Conservation (phyloP, 2,329 filamentous ascomycete genomes). For the Magnaporthiopsis poae region DNA sequence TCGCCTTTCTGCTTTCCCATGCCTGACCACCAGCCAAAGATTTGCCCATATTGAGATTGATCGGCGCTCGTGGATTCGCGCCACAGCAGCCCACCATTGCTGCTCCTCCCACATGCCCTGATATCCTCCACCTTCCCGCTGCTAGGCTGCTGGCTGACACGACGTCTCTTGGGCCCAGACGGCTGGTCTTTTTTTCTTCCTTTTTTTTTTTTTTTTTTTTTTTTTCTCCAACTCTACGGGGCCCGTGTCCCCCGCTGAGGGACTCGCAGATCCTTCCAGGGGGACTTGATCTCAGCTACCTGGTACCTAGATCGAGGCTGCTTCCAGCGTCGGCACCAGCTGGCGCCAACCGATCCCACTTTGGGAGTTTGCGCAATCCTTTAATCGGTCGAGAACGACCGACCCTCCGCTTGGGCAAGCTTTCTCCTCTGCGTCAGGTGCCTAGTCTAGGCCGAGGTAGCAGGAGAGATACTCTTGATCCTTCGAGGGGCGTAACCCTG, state of each 20-base stretch:
- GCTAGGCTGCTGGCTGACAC: not conserved
- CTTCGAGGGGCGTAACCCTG: constrained; percentile 5
- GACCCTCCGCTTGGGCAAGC: not conserved
- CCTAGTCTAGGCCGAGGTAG: not conserved
- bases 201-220: no score
- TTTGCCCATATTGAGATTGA: not conserved
- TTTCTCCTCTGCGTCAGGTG: not conserved
- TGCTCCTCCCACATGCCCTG: not conserved
- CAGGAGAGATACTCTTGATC: not conserved
- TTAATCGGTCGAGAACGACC: no score
- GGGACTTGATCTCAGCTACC: no score
- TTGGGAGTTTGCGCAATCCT: not conserved
- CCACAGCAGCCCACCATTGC: not conserved
- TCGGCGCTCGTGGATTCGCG: no score
- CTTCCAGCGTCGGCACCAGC: not conserved
- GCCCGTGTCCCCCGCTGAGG: not conserved
- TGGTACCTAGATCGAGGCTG: not conserved
- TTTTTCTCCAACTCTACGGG: not conserved
- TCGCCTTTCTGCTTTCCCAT: not conserved
- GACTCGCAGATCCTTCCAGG: not conserved
- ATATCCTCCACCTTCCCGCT: not conserved
- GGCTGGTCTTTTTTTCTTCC: no score
- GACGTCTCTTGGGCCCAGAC: not conserved
- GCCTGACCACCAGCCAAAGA: not conserved
- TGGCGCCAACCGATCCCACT: not conserved